phyloP scores from a whole-genome alignment of 176 grass and related monocot genomes.

The Saccharum officinarum region DNA sequence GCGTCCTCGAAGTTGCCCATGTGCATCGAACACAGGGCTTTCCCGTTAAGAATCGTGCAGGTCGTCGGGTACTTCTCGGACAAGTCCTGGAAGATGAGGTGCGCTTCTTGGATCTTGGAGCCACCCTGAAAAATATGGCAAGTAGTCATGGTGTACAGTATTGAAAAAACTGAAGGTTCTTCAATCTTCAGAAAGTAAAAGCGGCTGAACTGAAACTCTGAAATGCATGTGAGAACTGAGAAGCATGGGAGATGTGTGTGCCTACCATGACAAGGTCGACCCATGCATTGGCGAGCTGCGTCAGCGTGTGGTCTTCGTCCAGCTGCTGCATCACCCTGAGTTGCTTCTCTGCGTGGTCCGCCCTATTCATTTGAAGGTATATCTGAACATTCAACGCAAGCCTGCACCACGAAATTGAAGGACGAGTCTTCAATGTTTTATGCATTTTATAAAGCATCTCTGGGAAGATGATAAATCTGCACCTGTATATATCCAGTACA shows the following conservation, averaged over 20 bases:
- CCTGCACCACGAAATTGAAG: constrained; percentile 35
- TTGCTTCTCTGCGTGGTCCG: constrained; percentile 78
- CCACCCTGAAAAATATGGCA: constrained; percentile 47
- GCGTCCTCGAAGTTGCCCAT: constrained; percentile 77
- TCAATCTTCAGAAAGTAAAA: neutral
- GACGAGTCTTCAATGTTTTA: no score
- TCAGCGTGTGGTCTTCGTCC: constrained; percentile 88
- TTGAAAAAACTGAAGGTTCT: neutral
- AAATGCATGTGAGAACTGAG: neutral
- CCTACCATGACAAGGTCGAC: constrained; percentile 57
- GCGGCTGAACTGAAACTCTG: neutral
- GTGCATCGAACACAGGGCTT: constrained; percentile 80
- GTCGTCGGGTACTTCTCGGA: constrained; percentile 79
- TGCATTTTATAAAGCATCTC: no score
- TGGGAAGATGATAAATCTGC: no score
- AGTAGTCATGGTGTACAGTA: neutral
- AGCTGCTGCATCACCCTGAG: constrained; percentile 75
- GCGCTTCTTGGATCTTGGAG: constrained; percentile 77
- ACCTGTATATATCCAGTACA: no score
- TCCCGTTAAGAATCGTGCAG: constrained; percentile 69
- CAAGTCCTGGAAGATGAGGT: constrained; percentile 81
- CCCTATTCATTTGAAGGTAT: constrained; percentile 69
- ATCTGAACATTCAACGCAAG: constrained; percentile 76
- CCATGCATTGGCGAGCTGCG: constrained; percentile 86
- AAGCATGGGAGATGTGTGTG: neutral